Percentiles rank a stretch among this genome's conserved stretches.
Evolutionary conservation across 2,329 filamentous ascomycete species (phyloP).

Genomic region (Lachnellula occidentalis): DNA sequence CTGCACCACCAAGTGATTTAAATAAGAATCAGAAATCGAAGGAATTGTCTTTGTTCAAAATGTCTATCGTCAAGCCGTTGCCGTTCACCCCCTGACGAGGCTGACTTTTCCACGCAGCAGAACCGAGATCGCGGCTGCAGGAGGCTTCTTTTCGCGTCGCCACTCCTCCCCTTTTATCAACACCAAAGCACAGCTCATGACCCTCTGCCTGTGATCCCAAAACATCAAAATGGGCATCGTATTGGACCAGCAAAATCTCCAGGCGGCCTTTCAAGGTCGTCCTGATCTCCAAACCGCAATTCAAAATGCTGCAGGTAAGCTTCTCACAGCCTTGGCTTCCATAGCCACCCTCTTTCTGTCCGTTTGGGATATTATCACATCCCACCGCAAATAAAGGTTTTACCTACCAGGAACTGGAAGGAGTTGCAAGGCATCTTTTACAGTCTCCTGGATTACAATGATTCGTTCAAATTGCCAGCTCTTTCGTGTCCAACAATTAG

Average conservation of each 20-base stretch:
- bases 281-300: conserved; percentile 29
- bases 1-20: not conserved
- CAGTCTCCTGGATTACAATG: too few relatives aligned
- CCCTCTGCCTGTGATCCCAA: not conserved
- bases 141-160: too few relatives aligned
- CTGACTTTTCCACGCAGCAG: conserved; percentile 6
- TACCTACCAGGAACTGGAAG: not conserved
- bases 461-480: too few relatives aligned
- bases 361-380: not conserved
- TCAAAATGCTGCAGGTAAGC: conserved; percentile 29
- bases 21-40: too few relatives aligned
- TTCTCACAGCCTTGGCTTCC: conserved; percentile 6
- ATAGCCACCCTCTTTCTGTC: not conserved
- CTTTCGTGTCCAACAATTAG: too few relatives aligned
- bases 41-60: not conserved
- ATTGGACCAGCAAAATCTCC: conserved; percentile 27
- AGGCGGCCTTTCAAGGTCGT: conserved; percentile 29
- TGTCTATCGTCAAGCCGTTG: not conserved
- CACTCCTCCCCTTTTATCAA: not conserved
- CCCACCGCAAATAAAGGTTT: not conserved
- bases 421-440: not conserved
- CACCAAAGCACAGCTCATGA: not conserved
- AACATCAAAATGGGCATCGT: conserved; percentile 19
- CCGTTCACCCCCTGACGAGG: conserved; percentile 1
- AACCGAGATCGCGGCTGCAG: not conserved